These are phyloP conservation scores for Cystobasidium sp. DNA, from an alignment of 1,284 basidiomycete species.

Conservation along the genomic window DNA sequence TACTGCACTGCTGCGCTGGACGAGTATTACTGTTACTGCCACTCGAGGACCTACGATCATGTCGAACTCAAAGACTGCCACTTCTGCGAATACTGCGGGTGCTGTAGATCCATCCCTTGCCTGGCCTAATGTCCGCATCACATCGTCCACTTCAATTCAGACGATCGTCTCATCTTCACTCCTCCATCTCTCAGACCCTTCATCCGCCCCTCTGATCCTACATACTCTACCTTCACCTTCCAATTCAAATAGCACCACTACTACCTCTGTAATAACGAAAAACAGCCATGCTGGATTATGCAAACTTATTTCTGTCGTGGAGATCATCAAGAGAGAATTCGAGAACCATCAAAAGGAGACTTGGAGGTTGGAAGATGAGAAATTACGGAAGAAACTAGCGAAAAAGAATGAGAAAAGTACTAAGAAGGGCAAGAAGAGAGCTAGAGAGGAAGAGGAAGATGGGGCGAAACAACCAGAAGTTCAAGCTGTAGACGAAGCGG, in stretches of 20 bases:
- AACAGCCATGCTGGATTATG: constrained; percentile 27
- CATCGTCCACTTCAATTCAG: constrained; percentile 20
- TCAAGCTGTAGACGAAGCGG: not conserved
- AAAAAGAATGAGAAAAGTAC: constrained; percentile 4
- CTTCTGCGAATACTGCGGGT: not conserved
- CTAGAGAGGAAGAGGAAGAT: constrained; percentile 11
- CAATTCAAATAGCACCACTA: not conserved
- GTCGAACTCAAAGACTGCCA: not conserved
- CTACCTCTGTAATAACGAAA: constrained; percentile 7
- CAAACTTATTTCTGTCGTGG: constrained; percentile 40
- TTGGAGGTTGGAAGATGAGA: constrained; percentile 7
- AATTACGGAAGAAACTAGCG: not conserved
- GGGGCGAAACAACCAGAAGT: not conserved
- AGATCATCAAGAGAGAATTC: constrained; percentile 44
- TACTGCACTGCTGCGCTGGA: no score
- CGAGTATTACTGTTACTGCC: not conserved
- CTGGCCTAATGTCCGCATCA: constrained; percentile 23
- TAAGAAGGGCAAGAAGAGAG: constrained; percentile 32
- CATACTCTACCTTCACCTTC: constrained; percentile 35
- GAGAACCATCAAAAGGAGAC: constrained; percentile 13
- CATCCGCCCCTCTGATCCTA: constrained; percentile 23
- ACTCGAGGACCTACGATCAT: not conserved
- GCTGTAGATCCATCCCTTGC: constrained; percentile 12
- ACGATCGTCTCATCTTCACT: constrained; percentile 10
- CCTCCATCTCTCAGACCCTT: constrained; percentile 28